Percentiles rank a stretch among this genome's conserved stretches.
Evolutionary conservation across 1,284 basidiomycete genomes (phyloP).

Genomic region (Austroboletus sp.): DNA sequence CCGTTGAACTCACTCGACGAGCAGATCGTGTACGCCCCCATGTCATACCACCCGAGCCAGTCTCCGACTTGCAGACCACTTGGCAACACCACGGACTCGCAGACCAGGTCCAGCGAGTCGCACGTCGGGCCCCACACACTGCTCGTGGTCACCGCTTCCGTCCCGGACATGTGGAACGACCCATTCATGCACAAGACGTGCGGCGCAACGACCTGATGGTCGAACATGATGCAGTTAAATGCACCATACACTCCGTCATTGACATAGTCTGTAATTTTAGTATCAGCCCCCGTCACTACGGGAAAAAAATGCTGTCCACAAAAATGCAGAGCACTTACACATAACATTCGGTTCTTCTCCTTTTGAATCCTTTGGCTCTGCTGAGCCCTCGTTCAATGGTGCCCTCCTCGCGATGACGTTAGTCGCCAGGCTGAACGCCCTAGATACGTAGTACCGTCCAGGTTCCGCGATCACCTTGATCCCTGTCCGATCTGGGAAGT

Average conservation of each 20-base stretch:
- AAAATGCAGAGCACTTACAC: constrained; percentile 53
- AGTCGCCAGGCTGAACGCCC: constrained; percentile 88
- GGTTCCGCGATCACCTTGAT: constrained; percentile 94
- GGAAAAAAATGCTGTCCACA: constrained; percentile 2
- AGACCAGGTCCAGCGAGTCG: constrained; percentile 85
- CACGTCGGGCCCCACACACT: constrained; percentile 79
- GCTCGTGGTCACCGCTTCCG: constrained; percentile 42
- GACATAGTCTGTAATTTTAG: constrained; percentile 72
- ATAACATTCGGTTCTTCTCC: constrained; percentile 63
- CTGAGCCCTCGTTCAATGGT: constrained; percentile 34
- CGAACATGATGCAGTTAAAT: constrained; percentile 95
- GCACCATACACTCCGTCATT: constrained; percentile 97
- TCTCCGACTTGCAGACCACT: constrained; percentile 70
- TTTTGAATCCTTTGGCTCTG: constrained; percentile 13
- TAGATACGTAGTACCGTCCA: constrained; percentile 89
- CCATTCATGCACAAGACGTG: constrained; percentile 63
- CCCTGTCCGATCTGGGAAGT: constrained; percentile 78
- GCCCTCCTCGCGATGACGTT: constrained; percentile 90
- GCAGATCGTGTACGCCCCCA: constrained; percentile 92
- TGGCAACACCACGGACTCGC: constrained; percentile 56
- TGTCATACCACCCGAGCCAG: constrained; percentile 86
- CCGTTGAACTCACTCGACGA: constrained; percentile 88
- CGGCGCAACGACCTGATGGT: constrained; percentile 83
- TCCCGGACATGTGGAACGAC: constrained; percentile 48
- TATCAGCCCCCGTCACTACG: constrained; percentile 4